These are phyloP conservation scores for Aspergillus bridgeri DNA, from an alignment of 495 filamentous ascomycete genomes.

Conservation along the genomic window DNA sequence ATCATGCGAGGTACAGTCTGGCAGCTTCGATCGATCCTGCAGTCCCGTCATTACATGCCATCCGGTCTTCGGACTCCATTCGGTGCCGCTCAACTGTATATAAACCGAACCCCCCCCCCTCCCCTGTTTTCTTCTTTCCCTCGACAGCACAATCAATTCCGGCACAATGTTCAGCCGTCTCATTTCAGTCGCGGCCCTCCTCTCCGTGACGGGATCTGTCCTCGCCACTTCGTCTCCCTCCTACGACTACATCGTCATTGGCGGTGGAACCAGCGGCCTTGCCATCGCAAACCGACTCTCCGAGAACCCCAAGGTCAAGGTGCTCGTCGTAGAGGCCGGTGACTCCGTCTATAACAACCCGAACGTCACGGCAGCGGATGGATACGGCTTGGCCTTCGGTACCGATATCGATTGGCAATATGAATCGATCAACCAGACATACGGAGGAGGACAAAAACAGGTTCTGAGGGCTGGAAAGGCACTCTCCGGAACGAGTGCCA, in stretches of 20 bases:
- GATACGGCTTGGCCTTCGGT: constrained; percentile 39
- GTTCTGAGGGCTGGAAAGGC: constrained; percentile 46
- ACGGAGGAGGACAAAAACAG: constrained; percentile 30
- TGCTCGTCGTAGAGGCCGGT: constrained; percentile 56
- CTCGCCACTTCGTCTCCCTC: neutral
- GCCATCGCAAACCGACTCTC: constrained; percentile 53
- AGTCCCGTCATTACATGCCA: neutral
- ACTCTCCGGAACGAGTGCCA: constrained; percentile 50
- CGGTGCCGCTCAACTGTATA: neutral
- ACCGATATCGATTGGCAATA: constrained; percentile 54
- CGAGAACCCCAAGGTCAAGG: constrained; percentile 39
- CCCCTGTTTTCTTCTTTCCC: neutral
- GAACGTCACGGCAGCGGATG: constrained; percentile 44
- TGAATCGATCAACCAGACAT: constrained; percentile 40
- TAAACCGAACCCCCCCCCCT: neutral
- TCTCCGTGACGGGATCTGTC: neutral
- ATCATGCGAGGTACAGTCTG: neutral
- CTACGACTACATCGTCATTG: constrained; percentile 50
- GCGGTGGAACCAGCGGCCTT: constrained; percentile 52
- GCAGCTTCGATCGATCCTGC: neutral
- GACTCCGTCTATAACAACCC: constrained; percentile 43
- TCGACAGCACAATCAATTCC: neutral
- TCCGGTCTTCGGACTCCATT: neutral
- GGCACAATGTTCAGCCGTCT: neutral
- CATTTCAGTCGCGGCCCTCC: neutral